Evolutionary conservation across 768 basidiomycete genomes (phyloP).

Genomic region (Clitopilus hobsonii): DNA sequence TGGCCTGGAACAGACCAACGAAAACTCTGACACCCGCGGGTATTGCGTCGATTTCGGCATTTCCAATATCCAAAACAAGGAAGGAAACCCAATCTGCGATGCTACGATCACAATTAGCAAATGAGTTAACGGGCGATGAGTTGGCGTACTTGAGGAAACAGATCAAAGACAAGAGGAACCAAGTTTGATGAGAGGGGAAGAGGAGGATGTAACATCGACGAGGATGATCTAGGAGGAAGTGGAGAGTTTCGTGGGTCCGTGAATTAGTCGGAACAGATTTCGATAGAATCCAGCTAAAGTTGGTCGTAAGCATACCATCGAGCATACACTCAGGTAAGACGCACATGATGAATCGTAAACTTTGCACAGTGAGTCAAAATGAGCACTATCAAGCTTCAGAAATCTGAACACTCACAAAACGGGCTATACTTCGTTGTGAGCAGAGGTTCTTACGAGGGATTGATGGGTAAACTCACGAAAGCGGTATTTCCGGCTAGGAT

Average conservation of each 20-base stretch:
- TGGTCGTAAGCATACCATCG: no score
- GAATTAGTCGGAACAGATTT: constrained; percentile 59
- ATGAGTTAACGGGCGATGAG: no score
- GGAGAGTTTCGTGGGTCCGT: constrained; percentile 70
- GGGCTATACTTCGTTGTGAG: constrained; percentile 55
- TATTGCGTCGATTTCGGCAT: constrained; percentile 59
- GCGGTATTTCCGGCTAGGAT: constrained; percentile 92
- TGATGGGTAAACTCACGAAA: constrained; percentile 60
- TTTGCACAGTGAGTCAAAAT: constrained; percentile 20
- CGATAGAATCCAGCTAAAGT: constrained; percentile 64
- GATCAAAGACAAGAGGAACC: constrained; percentile 77
- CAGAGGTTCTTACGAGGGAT: no score
- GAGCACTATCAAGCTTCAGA: not conserved
- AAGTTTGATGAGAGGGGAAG: constrained; percentile 91
- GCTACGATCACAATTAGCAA: no score
- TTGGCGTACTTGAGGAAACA: constrained; percentile 66
- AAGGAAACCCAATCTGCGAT: constrained; percentile 87
- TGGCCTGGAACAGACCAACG: constrained; percentile 74
- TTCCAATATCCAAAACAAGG: constrained; percentile 84
- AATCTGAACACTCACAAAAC: constrained; percentile 61
- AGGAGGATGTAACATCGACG: constrained; percentile 88
- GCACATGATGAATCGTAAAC: constrained; percentile 82
- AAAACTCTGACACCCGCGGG: constrained; percentile 67
- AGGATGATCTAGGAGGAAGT: constrained; percentile 93
- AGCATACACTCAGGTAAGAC: no score